Conservation (phyloP, 2,329 filamentous ascomycete species). For the Diplocarpon mali region DNA sequence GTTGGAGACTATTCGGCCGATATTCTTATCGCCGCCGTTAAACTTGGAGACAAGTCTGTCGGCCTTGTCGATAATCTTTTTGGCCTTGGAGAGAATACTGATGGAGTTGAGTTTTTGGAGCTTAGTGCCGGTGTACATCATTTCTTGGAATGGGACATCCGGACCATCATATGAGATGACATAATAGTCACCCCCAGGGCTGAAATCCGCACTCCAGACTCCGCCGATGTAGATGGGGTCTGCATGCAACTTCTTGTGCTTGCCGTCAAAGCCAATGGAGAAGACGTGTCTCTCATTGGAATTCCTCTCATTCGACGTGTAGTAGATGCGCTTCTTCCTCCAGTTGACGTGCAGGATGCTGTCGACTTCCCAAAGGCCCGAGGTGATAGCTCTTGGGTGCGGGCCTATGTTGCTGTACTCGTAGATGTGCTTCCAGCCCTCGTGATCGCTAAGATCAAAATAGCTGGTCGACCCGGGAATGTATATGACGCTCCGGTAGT, state of each 20-base stretch:
- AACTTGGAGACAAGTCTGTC: no score
- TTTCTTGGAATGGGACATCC: constrained; percentile 57
- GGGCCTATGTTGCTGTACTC: constrained; percentile 40
- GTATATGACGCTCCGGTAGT: constrained; percentile 44
- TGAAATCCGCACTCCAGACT: constrained; percentile 56
- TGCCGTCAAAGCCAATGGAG: constrained; percentile 47
- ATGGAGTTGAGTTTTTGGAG: no score
- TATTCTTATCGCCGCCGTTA: no score
- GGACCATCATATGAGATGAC: constrained; percentile 54
- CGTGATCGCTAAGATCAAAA: constrained; percentile 54
- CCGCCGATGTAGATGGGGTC: constrained; percentile 38
- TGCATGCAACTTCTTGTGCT: constrained; percentile 46
- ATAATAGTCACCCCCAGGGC: constrained; percentile 39
- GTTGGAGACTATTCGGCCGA: constrained; percentile 46
- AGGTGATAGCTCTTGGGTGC: constrained; percentile 42
- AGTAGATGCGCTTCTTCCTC: constrained; percentile 47
- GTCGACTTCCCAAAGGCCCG: constrained; percentile 50
- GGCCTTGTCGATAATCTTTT: no score
- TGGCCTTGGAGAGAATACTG: no score
- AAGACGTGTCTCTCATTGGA: constrained; percentile 58
- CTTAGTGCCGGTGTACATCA: constrained; percentile 37
- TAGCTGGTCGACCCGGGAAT: constrained; percentile 39
- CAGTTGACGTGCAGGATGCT: constrained; percentile 49
- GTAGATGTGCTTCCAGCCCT: constrained; percentile 56
- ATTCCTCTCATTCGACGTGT: constrained; percentile 52